phyloP scores from a whole-genome alignment of 176 grass and related monocot species.

The Zoysia pacifica region DNA sequence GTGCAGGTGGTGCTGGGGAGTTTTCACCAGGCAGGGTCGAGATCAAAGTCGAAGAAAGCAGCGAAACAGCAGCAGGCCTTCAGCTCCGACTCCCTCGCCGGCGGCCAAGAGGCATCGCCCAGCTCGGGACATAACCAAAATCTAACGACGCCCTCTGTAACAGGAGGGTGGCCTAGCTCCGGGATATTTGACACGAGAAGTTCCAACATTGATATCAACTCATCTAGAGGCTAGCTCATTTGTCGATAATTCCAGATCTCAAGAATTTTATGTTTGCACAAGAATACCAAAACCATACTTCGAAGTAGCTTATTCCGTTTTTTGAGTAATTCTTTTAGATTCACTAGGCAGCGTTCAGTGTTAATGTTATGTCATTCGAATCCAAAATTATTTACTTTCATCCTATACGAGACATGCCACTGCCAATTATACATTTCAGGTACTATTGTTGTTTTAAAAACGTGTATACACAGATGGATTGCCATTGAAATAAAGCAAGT shows the following conservation, averaged over 20 bases:
- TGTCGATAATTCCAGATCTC: slow-evolving; percentile 7
- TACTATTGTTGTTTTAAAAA: not conserved
- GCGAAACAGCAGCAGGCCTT: slow-evolving; percentile 38
- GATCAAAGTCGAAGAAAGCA: slow-evolving; percentile 63
- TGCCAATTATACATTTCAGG: not conserved
- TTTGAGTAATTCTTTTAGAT: slow-evolving; percentile 55
- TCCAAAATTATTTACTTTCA: not conserved
- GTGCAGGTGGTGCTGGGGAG: slow-evolving; percentile 71
- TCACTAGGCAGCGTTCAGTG: slow-evolving; percentile 6
- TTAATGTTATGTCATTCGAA: slow-evolving; percentile 20
- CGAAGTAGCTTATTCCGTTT: slow-evolving; percentile 49
- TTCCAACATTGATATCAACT: slow-evolving; percentile 85
- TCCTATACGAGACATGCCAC: not conserved
- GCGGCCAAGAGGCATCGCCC: slow-evolving; percentile 31
- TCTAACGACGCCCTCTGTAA: slow-evolving; percentile 44
- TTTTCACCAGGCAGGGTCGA: slow-evolving; percentile 64
- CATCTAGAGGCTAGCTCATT: slow-evolving; percentile 73
- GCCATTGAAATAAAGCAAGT: too few species aligned
- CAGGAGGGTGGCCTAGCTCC: slow-evolving; percentile 60
- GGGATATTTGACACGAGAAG: slow-evolving; percentile 60
- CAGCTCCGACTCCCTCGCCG: slow-evolving; percentile 40
- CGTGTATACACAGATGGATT: too few species aligned
- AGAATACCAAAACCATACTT: slow-evolving; percentile 35
- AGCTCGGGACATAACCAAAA: slow-evolving; percentile 66
- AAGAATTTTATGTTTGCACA: slow-evolving; percentile 25